phyloP scores from a whole-genome alignment of 768 basidiomycete genomes.

The Mycena crocata region DNA sequence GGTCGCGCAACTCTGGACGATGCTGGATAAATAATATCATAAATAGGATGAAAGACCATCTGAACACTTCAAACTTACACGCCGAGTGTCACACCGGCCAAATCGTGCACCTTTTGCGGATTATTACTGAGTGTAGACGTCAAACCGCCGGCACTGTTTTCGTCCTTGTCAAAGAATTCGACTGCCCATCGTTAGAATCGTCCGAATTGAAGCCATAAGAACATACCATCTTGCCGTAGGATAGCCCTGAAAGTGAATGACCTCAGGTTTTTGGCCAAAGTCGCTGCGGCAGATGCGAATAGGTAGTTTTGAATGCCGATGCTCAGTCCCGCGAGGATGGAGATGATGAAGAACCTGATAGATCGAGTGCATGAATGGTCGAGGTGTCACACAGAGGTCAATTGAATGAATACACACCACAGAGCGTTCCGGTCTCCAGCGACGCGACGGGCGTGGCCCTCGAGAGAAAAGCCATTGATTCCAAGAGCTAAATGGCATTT shows the following conservation, averaged over 20 bases:
- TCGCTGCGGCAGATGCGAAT: conserved; percentile 76
- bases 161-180: conserved; percentile 90
- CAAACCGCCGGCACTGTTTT: conserved; percentile 84
- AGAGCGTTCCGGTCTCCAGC: conserved; percentile 81
- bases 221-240: conserved; percentile 86
- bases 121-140: conserved; percentile 86
- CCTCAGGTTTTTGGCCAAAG: conserved; percentile 77
- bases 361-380: conserved; percentile 24
- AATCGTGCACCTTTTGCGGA: conserved; percentile 89
- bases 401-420: conserved; percentile 52
- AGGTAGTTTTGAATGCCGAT: conserved; percentile 78
- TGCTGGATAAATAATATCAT: conserved; percentile 50
- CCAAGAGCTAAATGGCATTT: conserved; percentile 59
- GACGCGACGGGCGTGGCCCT: conserved; percentile 54
- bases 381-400: background rate
- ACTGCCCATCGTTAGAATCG: conserved; percentile 51
- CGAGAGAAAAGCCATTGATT: conserved; percentile 65
- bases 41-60: background rate
- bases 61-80: conserved; percentile 57
- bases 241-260: conserved; percentile 81
- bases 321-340: conserved; percentile 69
- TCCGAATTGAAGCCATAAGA: background rate
- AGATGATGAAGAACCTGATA: conserved; percentile 81
- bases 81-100: conserved; percentile 90
- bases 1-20: conserved; percentile 81